A percentile compares a stretch with the other conserved stretches of the same genome.
phyloP scores from a whole-genome alignment of 2,329 filamentous ascomycete genomes.

The Clarireedia homoeocarpa region DNA sequence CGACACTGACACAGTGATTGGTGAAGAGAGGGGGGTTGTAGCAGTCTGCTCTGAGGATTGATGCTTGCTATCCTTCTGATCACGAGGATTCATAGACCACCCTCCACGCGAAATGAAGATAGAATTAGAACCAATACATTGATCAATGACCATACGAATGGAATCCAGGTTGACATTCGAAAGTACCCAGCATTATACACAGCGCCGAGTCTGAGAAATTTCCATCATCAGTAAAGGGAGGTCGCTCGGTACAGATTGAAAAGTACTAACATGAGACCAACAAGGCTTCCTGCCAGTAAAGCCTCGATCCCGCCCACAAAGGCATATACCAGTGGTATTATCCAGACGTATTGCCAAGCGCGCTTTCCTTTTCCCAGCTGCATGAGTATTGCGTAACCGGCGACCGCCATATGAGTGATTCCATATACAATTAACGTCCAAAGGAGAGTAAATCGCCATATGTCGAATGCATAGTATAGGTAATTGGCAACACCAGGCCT shows the following conservation, averaged over 20 bases:
- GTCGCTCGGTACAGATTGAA: background rate
- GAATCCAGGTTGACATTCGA: conserved; percentile 68
- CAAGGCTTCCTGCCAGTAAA: conserved; percentile 56
- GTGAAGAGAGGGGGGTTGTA: background rate
- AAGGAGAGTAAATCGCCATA: conserved; percentile 61
- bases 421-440: conserved; percentile 62
- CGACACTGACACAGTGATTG: conserved; percentile 8
- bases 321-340: conserved; percentile 52
- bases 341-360: conserved; percentile 38
- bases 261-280: conserved; percentile 53
- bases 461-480: conserved; percentile 55
- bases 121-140: conserved; percentile 60
- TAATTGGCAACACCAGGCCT: conserved; percentile 36
- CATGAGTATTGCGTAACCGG: conserved; percentile 51
- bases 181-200: conserved; percentile 64
- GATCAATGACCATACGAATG: conserved; percentile 60
- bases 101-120: conserved; percentile 65
- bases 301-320: conserved; percentile 56
- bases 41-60: background rate
- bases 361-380: conserved; percentile 36
- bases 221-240: background rate
- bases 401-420: conserved; percentile 50
- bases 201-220: conserved; percentile 42
- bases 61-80: background rate
- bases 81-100: conserved; percentile 45